phyloP scores from a whole-genome alignment of 495 filamentous ascomycete species.

The Pyronema omphalodes region DNA sequence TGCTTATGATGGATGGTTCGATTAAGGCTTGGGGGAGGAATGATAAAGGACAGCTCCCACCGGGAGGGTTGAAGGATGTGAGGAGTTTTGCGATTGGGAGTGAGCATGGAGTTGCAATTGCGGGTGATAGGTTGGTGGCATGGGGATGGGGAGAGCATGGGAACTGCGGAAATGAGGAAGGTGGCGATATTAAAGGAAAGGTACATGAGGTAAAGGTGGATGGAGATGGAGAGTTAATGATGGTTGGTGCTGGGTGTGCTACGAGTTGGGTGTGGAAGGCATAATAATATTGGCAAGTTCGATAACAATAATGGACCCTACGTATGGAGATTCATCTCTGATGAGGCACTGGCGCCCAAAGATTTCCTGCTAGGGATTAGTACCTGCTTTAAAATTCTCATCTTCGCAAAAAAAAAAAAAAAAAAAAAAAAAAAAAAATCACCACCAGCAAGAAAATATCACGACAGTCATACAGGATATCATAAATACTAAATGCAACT shows the following conservation, averaged over 20 bases:
- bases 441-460: no score
- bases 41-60: conserved; percentile 67
- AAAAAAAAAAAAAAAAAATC: no score
- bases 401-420: no score
- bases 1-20: conserved; percentile 37
- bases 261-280: conserved; percentile 54
- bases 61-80: conserved; percentile 33
- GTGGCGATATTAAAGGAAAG: conserved; percentile 37
- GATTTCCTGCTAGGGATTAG: no score
- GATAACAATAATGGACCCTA: no score
- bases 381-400: no score
- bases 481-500: no score
- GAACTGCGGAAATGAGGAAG: conserved; percentile 59
- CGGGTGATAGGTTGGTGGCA: conserved; percentile 33
- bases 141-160: conserved; percentile 99
- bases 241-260: conserved; percentile 67
- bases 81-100: conserved; percentile 56
- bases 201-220: conserved; percentile 8
- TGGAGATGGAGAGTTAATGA: conserved; percentile 26
- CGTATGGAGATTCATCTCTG: no score
- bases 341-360: no score
- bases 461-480: no score
- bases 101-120: conserved; percentile 54
- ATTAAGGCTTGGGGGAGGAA: conserved; percentile 56
- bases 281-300: background rate